Evolutionary conservation across 148 eudicot genomes (phyloP).

Genomic region (Mesembryanthemum crystallinum): DNA sequence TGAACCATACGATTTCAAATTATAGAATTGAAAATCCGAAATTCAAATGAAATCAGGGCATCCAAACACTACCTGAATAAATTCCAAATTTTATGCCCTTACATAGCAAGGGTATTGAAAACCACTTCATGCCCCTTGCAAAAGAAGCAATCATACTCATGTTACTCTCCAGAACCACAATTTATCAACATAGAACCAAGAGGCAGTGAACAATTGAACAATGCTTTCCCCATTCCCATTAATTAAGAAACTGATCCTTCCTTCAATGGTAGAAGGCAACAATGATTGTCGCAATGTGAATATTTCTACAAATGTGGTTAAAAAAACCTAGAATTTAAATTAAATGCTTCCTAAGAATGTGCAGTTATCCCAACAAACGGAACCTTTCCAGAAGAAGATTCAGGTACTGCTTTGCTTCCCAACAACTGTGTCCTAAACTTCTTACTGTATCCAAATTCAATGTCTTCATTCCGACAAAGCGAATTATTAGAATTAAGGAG

Average conservation of each 20-base stretch:
- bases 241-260: slow-evolving; percentile 25
- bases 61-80: too few relatives aligned
- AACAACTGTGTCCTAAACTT: slow-evolving; percentile 26
- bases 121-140: too few relatives aligned
- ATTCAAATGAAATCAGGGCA: too few relatives aligned
- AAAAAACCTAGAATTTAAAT: slow-evolving; percentile 14
- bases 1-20: too few relatives aligned
- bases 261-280: slow-evolving; percentile 25
- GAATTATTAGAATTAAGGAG: slow-evolving; percentile 12
- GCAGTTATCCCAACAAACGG: slow-evolving; percentile 15
- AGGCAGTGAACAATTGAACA: slow-evolving; percentile 18
- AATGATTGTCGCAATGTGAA: slow-evolving; percentile 29
- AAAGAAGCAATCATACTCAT: too few relatives aligned
- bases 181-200: background rate
- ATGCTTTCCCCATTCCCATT: slow-evolving; percentile 10
- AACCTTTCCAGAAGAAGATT: slow-evolving; percentile 10
- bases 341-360: slow-evolving; percentile 24
- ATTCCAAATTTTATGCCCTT: too few relatives aligned
- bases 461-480: slow-evolving; percentile 14
- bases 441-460: slow-evolving; percentile 7
- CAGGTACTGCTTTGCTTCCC: slow-evolving; percentile 23
- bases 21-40: too few relatives aligned
- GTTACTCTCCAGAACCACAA: background rate
- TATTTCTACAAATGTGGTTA: slow-evolving; percentile 27
- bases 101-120: too few relatives aligned